Base-by-base conservation (phyloP, 116 monocot genomes). In the Papilionanthe hybrid region DNA sequence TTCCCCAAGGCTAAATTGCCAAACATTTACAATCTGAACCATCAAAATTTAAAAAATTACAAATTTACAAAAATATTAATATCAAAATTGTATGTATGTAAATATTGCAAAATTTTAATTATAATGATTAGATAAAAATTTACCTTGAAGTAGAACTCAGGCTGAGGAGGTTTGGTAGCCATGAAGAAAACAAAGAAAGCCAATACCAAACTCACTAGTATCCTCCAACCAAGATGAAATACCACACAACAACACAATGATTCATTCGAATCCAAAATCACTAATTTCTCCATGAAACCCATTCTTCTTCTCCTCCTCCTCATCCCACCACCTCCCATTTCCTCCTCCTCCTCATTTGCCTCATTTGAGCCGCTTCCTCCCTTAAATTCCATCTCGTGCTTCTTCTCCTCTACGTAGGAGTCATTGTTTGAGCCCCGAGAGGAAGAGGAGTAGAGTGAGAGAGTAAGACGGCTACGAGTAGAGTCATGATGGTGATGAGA, bases 181-280 rank as follows among this genome's bases (percentile, higher is more conserved):
- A 94, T 77, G 88, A 90, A 92, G 85, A 94, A 94, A 23, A 94
- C 88, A 30, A 92, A 81, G 47, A 94, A 32, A 8, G 90, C 92
- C 28, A 86, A 27, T 5, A 75, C 86, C 29, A 90, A 17, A 63
- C 94, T 92, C 23, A 81, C 47, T 37, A 82, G 5, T 20, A 92
- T 43, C 87, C 92, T 85, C 92, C 94, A 94, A 18, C 25, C 7
- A 7, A 94, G 29, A 68, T 94, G 94, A 66, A 92, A 79, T n/a
- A 30, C 69, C 17, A 92, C 19, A 60, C 88, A 88, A 60, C 88
- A 88, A 69, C 42, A 85, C 32, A 75, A 82, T 42, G 92, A 74
- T 17, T 86, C 75, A 0, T 83, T 79, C 5, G 82, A 82, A 63
- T 94, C 88, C 77, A 92, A 29, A 10, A 88, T 80, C 13, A 94